Percentiles rank a stretch among this genome's conserved stretches.
Conservation (phyloP, 1,284 basidiomycete species). For the Microbotryum silenes-acaulis region DNA sequence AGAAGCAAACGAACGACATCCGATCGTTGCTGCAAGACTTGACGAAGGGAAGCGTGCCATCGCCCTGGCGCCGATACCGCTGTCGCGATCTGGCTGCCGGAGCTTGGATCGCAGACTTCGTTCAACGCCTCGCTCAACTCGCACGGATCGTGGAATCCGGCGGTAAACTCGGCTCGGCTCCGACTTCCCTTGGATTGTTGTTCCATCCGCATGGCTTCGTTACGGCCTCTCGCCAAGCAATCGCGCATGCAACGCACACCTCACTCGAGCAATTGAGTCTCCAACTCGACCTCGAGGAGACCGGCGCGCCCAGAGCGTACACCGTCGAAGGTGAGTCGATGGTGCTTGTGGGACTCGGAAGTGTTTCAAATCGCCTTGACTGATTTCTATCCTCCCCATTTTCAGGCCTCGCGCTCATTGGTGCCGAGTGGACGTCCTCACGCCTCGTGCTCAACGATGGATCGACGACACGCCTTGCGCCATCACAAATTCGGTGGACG, state of each 20-base stretch:
- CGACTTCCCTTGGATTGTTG: slow-evolving; percentile 74
- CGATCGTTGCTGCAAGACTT: slow-evolving; percentile 76
- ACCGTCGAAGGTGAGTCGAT: slow-evolving; percentile 65
- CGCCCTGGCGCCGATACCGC: slow-evolving; percentile 82
- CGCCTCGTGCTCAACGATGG: slow-evolving; percentile 72
- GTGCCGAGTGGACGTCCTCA: slow-evolving; percentile 64
- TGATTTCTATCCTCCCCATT: slow-evolving; percentile 7
- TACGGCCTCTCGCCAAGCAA: slow-evolving; percentile 84
- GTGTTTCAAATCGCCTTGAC: background rate
- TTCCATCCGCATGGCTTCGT: slow-evolving; percentile 95
- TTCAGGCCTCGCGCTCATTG: slow-evolving; percentile 73
- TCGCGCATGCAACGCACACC: slow-evolving; percentile 81
- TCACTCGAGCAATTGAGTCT: slow-evolving; percentile 82
- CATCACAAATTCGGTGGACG: slow-evolving; percentile 76
- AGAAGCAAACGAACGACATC: slow-evolving; percentile 91
- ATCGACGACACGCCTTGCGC: slow-evolving; percentile 61
- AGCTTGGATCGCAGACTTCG: slow-evolving; percentile 62
- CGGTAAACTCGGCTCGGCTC: slow-evolving; percentile 44
- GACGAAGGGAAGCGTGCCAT: slow-evolving; percentile 77
- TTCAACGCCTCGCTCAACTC: slow-evolving; percentile 68
- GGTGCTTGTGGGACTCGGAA: background rate
- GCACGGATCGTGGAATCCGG: slow-evolving; percentile 60
- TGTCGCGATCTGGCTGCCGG: slow-evolving; percentile 51
- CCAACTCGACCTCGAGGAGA: slow-evolving; percentile 67
- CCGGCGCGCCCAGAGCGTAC: slow-evolving; percentile 65